Evolutionary conservation across 352 stramenopile species (phyloP).

Genomic region (Pythium diclinum): DNA sequence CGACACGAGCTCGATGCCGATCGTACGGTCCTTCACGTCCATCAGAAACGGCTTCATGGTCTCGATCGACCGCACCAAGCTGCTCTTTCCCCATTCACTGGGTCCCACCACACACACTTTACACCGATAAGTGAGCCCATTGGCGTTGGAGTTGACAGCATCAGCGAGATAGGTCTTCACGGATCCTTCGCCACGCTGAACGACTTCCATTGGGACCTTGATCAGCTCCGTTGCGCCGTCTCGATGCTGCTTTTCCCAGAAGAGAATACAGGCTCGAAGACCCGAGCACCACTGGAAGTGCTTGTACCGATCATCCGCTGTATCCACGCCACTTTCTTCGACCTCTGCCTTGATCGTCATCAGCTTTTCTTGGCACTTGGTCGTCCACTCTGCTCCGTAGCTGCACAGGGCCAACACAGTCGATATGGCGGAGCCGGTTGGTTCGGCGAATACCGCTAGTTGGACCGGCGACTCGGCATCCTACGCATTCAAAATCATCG

Average conservation of each 20-base stretch:
- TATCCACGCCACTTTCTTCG: not conserved
- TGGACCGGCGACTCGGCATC: not conserved
- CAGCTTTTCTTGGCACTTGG: not conserved
- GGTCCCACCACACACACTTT: no score
- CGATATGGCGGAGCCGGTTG: not conserved
- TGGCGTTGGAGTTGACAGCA: no score
- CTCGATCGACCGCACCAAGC: no score
- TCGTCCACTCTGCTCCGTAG: not conserved
- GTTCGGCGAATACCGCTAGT: not conserved
- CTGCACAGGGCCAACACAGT: not conserved
- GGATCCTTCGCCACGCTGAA: not conserved
- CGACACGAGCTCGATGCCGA: no score
- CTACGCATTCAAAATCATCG: not conserved
- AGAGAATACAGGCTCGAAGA: not conserved
- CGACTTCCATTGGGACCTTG: not conserved
- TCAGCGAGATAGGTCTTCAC: no score
- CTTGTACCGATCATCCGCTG: not conserved
- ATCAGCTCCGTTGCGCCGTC: not conserved
- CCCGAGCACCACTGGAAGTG: not conserved
- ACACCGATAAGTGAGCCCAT: no score
- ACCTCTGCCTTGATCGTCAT: not conserved
- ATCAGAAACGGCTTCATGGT: no score
- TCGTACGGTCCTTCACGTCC: no score
- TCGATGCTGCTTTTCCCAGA: not conserved
- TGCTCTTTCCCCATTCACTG: no score